Evolutionary conservation across 1,284 basidiomycete species (phyloP), one percentile per base, ranked within the genome.

Genomic region (Chondrostereum purpureum): DNA sequence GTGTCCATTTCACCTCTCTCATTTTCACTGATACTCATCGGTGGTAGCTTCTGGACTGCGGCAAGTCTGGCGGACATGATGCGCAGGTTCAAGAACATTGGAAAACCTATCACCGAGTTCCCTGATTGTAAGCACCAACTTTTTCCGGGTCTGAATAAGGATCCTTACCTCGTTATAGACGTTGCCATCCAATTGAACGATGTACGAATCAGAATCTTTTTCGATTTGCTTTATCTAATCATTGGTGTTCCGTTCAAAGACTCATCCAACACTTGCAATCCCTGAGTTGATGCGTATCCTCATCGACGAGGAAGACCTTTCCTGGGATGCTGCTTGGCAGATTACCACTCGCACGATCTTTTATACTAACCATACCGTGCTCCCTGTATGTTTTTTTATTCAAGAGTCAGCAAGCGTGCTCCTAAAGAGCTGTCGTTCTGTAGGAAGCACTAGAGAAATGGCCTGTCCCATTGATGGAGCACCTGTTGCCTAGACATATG

Each of bases 271-370:
- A 4, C 75, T 95, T 45, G 89, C 91, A 6, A 90, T 96, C 55
- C 88, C 88, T n/a, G 93, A 96, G 64, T 70, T 96, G 39, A 92
- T 93, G 88, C 82, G 92, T 42, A 80, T 96, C 51, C 76, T 88
- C 22, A 67, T 88, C 48, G 88, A 95, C 57, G 92, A 96, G 41
- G 92, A 96, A 63, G 88, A 92, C 33, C 58, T 92, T n/a, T 58
- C 71, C 1, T 96, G 90, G 83, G 78, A 81, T 52, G 60, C 67
- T 10, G 92, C 93, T 1, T 96, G 93, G 93, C 66, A 75, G 20
- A 90, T 96, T 55, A 81, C 84, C 35, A 90, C 80, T 42, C 84
- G 86, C 62, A 90, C 88, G 4, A 93, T 95, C 69, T 91, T 89
- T 63, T 96, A 92, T 70, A 95, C 92, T 14, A 95, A 94, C 61